Base-by-base conservation (phyloP, 805 yeast species). In the Aciculoconidium aculeatum region DNA sequence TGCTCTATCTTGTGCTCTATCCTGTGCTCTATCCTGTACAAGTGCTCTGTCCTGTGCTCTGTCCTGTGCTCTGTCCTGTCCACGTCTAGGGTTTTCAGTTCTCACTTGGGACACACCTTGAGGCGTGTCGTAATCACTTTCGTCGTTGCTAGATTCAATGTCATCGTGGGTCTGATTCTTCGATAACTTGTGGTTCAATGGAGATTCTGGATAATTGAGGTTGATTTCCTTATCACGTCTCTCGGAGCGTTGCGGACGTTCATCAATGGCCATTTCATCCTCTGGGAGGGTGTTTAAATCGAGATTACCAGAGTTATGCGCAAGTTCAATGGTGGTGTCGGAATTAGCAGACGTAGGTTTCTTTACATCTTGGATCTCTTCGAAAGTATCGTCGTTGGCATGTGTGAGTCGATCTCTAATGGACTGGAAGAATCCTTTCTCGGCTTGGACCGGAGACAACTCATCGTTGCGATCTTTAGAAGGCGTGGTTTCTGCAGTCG, bases 401-500 rank as follows among this genome's bases (percentile, higher is more conserved):
- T 27, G 32, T 1, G 52, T 39, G 22, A 57, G 47, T 27, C 55
- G 44, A 17, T 56, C 58, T 23, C 53, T 51, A 30, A 60, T 45
- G 17, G 55, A 43, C 38, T 57, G 66, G 42, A 58, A 58, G 10
- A 60, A 39, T 11, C 63, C 58, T 32, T 45, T 53, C 7, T 37
- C 41, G n/a, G 28, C n/a, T 22, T 39, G 35, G 6, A 30, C 37
- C 4, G 42, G 40, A 11, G 30, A 25, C 13, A 13, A 25, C 11
- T 37, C 41, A 17, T 11, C 35, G 20, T 15, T 31, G 28, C 18
- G 31, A 15, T 47, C 55, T 25, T 48, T 47, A 5, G 53, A 38
- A 11, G 58, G 58, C 2, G 59, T 47, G 10, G 58, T 53, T 37
- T 53, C 59, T n/a, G 55, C 55, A n/a, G 55, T 52, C 8, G 53